Evolutionary conservation across 257 asterid genomes (phyloP).

Genomic region (Solanum chilense): DNA sequence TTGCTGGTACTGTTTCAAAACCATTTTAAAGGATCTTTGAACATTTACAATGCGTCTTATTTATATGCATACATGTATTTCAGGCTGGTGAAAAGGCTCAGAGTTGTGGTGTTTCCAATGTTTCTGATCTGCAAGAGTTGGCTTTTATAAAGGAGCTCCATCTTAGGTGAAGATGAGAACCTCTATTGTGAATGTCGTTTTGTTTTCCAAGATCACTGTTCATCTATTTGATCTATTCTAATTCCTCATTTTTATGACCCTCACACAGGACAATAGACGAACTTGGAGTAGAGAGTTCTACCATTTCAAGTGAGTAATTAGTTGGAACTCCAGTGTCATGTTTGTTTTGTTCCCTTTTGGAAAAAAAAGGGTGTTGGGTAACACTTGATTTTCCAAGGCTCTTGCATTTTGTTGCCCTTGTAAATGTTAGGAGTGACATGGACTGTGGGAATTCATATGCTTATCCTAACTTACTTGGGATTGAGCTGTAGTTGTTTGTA

Average conservation of each 20-base stretch:
- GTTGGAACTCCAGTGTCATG: not conserved
- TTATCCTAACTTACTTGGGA: not conserved
- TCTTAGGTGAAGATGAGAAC: conserved; percentile 28
- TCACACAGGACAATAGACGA: conserved; percentile 49
- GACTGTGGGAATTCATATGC: not conserved
- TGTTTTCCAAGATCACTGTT: not conserved
- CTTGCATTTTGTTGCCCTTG: not conserved
- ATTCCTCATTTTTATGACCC: not conserved
- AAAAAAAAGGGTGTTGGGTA: not conserved
- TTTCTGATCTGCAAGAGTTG: conserved; percentile 58
- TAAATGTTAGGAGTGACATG: not conserved
- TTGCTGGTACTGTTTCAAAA: conserved; percentile 18
- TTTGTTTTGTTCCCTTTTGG: not conserved
- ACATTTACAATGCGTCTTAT: not conserved
- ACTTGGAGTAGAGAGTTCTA: conserved; percentile 58
- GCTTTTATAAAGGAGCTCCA: conserved; percentile 54
- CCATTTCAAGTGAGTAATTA: conserved; percentile 49
- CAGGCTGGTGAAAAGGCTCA: conserved; percentile 93
- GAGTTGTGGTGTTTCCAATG: conserved; percentile 66
- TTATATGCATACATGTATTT: not conserved
- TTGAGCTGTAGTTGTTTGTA: not conserved
- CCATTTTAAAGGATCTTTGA: not conserved
- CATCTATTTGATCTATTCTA: not conserved
- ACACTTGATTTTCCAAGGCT: not conserved
- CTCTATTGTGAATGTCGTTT: not conserved